phyloP scores from a whole-genome alignment of 345 rosid species.

The Corymbia maculata region DNA sequence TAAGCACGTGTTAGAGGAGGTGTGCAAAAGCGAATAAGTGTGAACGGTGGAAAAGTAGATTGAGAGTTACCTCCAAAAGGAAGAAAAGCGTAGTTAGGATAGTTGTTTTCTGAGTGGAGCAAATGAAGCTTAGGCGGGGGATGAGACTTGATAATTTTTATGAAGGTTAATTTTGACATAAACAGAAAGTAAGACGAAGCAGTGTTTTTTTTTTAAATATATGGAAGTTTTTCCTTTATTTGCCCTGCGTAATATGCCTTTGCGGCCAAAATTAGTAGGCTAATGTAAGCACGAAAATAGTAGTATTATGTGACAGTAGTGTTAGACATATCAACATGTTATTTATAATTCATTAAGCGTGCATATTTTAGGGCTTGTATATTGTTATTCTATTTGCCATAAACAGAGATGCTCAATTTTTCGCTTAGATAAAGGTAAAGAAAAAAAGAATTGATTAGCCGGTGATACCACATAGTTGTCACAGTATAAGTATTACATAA shows the following conservation, averaged over 20 bases:
- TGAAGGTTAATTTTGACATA: neutral
- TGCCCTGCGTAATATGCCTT: neutral
- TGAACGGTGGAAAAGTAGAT: neutral
- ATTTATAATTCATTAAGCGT: neutral
- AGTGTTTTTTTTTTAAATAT: neutral
- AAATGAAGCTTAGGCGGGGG: neutral
- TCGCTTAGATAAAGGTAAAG: neutral
- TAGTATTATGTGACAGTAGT: neutral
- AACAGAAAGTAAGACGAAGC: neutral
- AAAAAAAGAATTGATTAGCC: neutral
- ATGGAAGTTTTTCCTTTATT: neutral
- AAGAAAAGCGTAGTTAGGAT: neutral
- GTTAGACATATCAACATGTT: neutral
- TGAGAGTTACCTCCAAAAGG: neutral
- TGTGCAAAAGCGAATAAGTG: neutral
- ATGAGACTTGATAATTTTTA: neutral
- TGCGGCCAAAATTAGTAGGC: no score
- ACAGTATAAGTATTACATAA: neutral
- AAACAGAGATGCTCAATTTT: neutral
- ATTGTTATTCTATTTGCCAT: neutral
- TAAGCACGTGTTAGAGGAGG: neutral
- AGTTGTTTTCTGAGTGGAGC: neutral
- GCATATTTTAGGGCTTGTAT: neutral
- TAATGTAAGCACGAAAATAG: neutral
- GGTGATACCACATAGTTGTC: neutral